phyloP scores from a whole-genome alignment of 202 grass and related monocot species.

The Setaria italica region DNA sequence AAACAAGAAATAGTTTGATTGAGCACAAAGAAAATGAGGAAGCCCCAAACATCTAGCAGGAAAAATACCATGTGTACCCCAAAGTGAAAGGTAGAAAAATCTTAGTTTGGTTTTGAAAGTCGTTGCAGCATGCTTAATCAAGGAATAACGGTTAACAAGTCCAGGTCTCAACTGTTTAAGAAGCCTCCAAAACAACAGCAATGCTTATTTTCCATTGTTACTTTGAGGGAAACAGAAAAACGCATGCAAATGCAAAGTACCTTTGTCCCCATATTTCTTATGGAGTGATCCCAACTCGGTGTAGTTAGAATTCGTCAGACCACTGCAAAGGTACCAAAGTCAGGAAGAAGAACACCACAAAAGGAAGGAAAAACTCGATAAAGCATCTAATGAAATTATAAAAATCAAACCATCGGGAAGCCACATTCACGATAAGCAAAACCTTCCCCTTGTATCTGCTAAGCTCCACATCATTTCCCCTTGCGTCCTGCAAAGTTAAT shows the following conservation, averaged over 20 bases:
- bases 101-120: background rate
- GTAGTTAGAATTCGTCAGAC: constrained; percentile 75
- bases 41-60: background rate
- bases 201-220: background rate
- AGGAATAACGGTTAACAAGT: background rate
- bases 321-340: constrained; percentile 52
- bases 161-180: background rate
- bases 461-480: constrained; percentile 56
- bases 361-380: background rate
- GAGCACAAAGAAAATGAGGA: background rate
- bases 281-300: constrained; percentile 61
- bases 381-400: constrained; percentile 7
- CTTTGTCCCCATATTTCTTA: constrained; percentile 62
- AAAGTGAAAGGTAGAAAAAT: background rate
- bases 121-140: background rate
- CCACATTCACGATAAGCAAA: constrained; percentile 66
- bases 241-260: constrained; percentile 32
- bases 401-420: constrained; percentile 52
- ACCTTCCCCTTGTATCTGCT: constrained; percentile 62
- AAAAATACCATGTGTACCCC: background rate
- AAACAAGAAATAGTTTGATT: constrained; percentile 6
- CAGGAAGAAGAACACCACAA: background rate
- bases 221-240: background rate
- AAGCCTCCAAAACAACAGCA: background rate
- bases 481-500: constrained; percentile 50